Percentiles rank a stretch among this genome's conserved stretches.
Conservation (phyloP, 371 early-diverging fungal genomes). For the Mucor indicus region DNA sequence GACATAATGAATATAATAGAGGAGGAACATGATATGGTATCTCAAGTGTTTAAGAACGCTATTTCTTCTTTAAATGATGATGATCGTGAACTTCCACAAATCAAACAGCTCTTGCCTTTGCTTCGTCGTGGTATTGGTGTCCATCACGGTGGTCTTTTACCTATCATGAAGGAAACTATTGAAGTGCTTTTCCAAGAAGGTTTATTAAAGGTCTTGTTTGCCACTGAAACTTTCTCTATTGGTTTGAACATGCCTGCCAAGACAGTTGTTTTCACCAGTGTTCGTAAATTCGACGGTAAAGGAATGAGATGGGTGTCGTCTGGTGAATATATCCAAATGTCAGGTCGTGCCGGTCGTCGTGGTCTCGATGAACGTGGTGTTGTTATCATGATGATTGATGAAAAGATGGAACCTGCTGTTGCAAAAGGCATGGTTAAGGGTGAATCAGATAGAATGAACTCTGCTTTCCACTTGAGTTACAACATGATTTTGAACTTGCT, state of each 20-base stretch:
- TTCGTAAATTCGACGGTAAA: constrained; percentile 98
- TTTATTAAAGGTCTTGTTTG: constrained; percentile 98
- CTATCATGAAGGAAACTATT: constrained; percentile 99
- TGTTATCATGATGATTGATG: constrained; percentile 96
- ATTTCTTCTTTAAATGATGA: constrained; percentile 88
- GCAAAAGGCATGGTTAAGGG: constrained; percentile 96
- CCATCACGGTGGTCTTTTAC: constrained; percentile 99
- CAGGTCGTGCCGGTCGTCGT: constrained; percentile 97
- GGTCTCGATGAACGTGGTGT: constrained; percentile 98
- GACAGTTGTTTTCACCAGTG: constrained; percentile 98
- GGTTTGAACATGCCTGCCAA: constrained; percentile 99
- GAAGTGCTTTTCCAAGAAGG: constrained; percentile 99
- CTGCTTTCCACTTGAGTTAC: constrained; percentile 98
- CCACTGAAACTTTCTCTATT: constrained; percentile 99
- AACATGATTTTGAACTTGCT: constrained; percentile 99
- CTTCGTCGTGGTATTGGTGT: constrained; percentile 98
- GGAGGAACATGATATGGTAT: constrained; percentile 88
- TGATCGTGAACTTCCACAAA: constrained; percentile 94
- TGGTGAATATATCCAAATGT: constrained; percentile 99
- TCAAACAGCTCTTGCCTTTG: constrained; percentile 92
- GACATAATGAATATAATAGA: constrained; percentile 27
- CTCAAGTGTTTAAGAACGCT: constrained; percentile 91
- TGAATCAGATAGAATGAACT: constrained; percentile 90
- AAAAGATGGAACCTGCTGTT: constrained; percentile 93
- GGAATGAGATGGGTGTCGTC: constrained; percentile 84